Percentiles rank a stretch among this genome's conserved stretches.
These are phyloP conservation scores for Pestalotiopsis sp. DNA, from an alignment of 2,329 filamentous ascomycete species.

Conservation along the genomic window DNA sequence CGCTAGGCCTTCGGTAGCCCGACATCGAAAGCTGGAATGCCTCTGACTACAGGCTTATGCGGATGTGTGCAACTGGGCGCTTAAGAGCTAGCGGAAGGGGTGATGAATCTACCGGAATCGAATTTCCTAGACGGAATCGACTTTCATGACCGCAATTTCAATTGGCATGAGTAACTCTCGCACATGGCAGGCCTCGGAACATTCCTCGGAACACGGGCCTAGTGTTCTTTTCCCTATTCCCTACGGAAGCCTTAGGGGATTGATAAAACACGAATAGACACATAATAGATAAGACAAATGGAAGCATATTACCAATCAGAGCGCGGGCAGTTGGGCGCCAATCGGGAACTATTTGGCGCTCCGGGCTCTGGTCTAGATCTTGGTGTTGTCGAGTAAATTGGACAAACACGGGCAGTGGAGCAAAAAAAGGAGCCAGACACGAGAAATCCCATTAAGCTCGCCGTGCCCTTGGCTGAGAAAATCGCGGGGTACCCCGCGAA, in stretches of 20 bases:
- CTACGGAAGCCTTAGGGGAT: neutral
- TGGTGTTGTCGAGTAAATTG: neutral
- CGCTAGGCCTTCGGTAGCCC: neutral
- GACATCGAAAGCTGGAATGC: neutral
- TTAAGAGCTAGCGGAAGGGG: neutral
- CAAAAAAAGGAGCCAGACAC: neutral
- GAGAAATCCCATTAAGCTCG: neutral
- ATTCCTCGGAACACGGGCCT: neutral
- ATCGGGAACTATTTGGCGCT: neutral
- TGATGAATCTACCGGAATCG: neutral
- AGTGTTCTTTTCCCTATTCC: neutral
- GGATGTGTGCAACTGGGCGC: neutral
- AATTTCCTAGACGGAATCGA: neutral
- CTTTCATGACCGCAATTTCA: neutral
- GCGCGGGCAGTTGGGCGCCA: neutral
- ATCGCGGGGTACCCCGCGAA: constrained; percentile 13
- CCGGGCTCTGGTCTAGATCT: neutral
- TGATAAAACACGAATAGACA: neutral
- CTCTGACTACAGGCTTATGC: neutral
- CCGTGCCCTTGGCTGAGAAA: neutral
- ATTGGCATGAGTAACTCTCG: neutral
- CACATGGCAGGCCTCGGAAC: neutral
- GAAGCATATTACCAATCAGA: neutral
- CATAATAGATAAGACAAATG: neutral
- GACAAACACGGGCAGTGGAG: neutral